Base-by-base conservation (phyloP, 495 filamentous ascomycete genomes). In the Penicillium maclennaniae region DNA sequence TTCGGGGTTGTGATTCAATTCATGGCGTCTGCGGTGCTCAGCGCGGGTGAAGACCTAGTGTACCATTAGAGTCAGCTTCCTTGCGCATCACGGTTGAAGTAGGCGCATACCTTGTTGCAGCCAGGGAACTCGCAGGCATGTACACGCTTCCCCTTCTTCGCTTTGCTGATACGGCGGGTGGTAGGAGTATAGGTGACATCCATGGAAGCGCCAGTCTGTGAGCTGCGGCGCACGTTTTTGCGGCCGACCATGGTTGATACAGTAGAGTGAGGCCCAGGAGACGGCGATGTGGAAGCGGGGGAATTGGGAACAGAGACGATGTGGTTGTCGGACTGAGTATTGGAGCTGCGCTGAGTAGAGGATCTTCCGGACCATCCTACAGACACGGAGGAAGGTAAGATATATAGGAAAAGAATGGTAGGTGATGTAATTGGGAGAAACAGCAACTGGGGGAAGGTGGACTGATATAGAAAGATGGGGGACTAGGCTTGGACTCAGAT, bases 1-100 rank as follows among this genome's bases (percentile, higher is more conserved):
- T 53, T 83, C 76, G 17, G 80, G 80, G 61, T 85, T 84, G 72
- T 96, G 91, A 67, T 92, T 92, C 45, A 92, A 71, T 68, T 95
- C 87, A 72, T 96, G 91, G 44, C 90, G 89, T 69, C 90, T 91
- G 47, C 31, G 61, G 37, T 96, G 91, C 64, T 96, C 91, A 26
- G 89, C 89, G 63, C 91, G 79, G 17, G 90, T 93, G 63, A 90
- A 91, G 45, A 87, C 85, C 86, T 87, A 53, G 25, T 34, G 16
- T 51, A 48, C 54, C 49, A 12, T 21, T 21, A 46, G 50, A 45
- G 54, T 69, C 34, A 61, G 45, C 46, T 45, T n/a, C 20, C 26
- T 25, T 37, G 37, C 26, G 57, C 27, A 14, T 34, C n/a, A 37
- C 17, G 4, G 7, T 7, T 6, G 3, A 20, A 5, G 28, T 19